phyloP scores from a whole-genome alignment of 768 basidiomycete species.

The Podaxis rugospora region DNA sequence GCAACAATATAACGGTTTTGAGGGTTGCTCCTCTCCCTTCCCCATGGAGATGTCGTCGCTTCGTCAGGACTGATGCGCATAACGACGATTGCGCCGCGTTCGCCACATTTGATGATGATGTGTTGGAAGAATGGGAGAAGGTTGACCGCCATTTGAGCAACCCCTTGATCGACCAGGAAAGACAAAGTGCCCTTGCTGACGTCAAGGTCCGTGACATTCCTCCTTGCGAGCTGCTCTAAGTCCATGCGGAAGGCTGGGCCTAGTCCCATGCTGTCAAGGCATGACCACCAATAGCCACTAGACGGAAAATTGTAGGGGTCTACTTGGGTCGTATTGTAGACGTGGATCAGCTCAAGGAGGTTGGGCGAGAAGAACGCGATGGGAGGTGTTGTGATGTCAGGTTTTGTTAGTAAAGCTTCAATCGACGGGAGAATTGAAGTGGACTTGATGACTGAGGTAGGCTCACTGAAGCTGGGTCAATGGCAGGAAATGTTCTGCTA shows the following conservation, averaged over 20 bases:
- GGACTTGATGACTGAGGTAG: conserved; percentile 87
- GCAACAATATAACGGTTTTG: conserved; percentile 47
- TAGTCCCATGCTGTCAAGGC: conserved; percentile 61
- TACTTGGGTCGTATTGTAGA: conserved; percentile 47
- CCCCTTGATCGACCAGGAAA: conserved; percentile 65
- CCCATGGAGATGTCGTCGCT: conserved; percentile 47
- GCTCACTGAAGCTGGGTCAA: conserved; percentile 57
- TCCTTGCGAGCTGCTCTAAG: conserved; percentile 55
- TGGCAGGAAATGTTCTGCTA: not conserved
- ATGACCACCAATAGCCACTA: conserved; percentile 59
- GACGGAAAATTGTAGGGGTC: conserved; percentile 46
- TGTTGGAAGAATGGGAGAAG: conserved; percentile 84
- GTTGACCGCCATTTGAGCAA: conserved; percentile 76
- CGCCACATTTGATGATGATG: conserved; percentile 83
- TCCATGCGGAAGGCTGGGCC: conserved; percentile 62
- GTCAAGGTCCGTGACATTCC: conserved; percentile 35
- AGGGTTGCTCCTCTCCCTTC: conserved; percentile 40
- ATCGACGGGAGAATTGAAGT: conserved; percentile 64
- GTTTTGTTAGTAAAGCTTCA: conserved; percentile 27
- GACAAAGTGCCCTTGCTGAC: conserved; percentile 41
- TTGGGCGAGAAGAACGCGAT: conserved; percentile 84
- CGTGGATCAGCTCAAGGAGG: conserved; percentile 63
- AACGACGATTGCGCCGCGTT: conserved; percentile 56
- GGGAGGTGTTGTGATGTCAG: conserved; percentile 29
- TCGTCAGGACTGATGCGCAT: conserved; percentile 47